Conservation (phyloP, 148 eudicot genomes). For the Drosera capensis region DNA sequence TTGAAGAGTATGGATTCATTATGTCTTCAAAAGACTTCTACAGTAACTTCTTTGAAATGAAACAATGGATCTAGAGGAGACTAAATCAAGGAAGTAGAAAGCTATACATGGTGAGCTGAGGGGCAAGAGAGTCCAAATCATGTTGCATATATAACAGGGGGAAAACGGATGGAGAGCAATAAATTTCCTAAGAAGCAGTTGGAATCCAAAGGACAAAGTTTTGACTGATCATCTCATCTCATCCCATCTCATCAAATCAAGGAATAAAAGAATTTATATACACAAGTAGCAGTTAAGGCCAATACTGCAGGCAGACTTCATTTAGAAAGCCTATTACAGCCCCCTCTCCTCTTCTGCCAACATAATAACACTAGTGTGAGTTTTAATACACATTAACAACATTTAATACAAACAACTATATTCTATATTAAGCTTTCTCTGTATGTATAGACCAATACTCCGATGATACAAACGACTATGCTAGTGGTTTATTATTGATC, state of each 20-base stretch:
- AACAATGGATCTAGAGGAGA: too few species aligned
- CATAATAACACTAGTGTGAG: too few species aligned
- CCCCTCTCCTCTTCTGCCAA: constrained; percentile 11
- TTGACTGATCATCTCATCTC: constrained; percentile 1
- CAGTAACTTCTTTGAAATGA: too few species aligned
- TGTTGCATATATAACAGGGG: background rate
- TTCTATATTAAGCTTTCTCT: background rate
- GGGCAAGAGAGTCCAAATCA: background rate
- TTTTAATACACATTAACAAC: background rate
- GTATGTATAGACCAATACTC: background rate
- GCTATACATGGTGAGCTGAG: background rate
- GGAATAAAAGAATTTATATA: constrained; percentile 14
- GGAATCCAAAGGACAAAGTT: constrained; percentile 8
- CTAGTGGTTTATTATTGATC: too few species aligned
- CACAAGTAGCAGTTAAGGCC: background rate
- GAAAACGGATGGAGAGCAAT: background rate
- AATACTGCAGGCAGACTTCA: constrained; percentile 1
- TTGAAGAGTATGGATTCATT: too few species aligned
- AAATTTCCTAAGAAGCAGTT: constrained; percentile 5
- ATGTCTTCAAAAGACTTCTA: too few species aligned
- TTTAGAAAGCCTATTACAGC: constrained; percentile 16
- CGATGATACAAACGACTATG: too few species aligned
- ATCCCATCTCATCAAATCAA: background rate
- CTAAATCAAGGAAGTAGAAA: background rate
- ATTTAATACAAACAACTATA: too few species aligned